Base-by-base conservation (phyloP, 2,329 filamentous ascomycete genomes). In the Drechslerella dactyloides region DNA sequence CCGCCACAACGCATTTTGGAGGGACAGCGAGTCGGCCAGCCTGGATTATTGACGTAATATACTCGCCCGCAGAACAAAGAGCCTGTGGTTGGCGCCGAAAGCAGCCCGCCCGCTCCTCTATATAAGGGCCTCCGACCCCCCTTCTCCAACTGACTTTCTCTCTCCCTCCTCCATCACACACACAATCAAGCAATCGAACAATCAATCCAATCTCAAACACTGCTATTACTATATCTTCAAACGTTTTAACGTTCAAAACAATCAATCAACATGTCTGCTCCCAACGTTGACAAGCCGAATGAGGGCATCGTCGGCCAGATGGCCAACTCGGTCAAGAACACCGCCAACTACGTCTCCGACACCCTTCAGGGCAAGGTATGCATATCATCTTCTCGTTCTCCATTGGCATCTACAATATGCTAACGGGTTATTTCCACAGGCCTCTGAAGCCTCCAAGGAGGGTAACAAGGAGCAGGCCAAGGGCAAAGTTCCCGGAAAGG, bases 401-500 rank as follows among this genome's bases (percentile, higher is more conserved):
- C 11, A 24, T 15, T 19, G 35, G 42, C 19, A 58, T 17, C 7
- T 1, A 24, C 13, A 21, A 40, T 30, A 2, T 60, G 33, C 66
- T 64, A 70, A 73, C 51, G 54, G n/a, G 35, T 35, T 33, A 3
- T 4, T 37, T 23, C 7, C 51, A 56, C 30, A 73, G 69, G 7
- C n/a, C n/a, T 30, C 69, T 23, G 69, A 73, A 59, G 69, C 40
- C 40, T 68, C 61, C 44, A 73, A 73, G 69, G 62, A 73, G 35
- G 44, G 11, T 1, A 63, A 73, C 57, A 73, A 73, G 63, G 51
- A 73, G 33, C 61, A 73, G 23, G 69, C 69, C 62, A 73, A 73
- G 69, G 63, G 63, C 51, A 73, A 73, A 56, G 51, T 73, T 51
- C 17, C 69, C 62, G 69, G 69, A 46, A 24, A 73, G 37, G 48